Conservation (phyloP, 768 basidiomycete genomes). For the Suillus plorans region DNA sequence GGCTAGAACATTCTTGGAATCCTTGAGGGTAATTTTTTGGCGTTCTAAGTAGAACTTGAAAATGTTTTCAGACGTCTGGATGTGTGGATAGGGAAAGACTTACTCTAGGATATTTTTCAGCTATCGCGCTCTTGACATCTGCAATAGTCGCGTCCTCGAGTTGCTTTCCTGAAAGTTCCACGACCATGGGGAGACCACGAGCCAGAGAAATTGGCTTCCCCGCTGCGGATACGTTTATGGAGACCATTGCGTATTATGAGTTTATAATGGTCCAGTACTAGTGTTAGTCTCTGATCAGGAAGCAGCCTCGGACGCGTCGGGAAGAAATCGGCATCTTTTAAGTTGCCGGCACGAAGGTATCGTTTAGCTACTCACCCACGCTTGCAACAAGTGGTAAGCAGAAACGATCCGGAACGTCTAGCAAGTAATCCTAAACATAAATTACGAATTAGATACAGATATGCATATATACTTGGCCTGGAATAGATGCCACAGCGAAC, state of each 20-base stretch:
- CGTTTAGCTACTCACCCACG: too few relatives aligned
- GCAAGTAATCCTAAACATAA: too few relatives aligned
- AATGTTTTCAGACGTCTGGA: conserved; percentile 4
- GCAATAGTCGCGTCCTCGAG: conserved; percentile 53
- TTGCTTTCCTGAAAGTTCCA: conserved; percentile 48
- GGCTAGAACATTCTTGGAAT: conserved; percentile 57
- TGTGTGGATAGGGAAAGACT: conserved; percentile 14
- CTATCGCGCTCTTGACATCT: conserved; percentile 69
- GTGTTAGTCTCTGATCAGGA: neutral
- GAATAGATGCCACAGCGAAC: too few relatives aligned
- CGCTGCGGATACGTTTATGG: conserved; percentile 52
- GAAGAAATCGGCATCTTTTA: too few relatives aligned
- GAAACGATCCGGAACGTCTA: too few relatives aligned
- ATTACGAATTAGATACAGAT: too few relatives aligned
- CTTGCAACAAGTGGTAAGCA: too few relatives aligned
- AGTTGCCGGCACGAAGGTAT: too few relatives aligned
- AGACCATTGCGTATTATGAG: conserved; percentile 39
- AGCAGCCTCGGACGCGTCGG: too few relatives aligned
- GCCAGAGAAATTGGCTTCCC: conserved; percentile 48
- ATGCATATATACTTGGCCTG: too few relatives aligned
- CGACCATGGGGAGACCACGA: conserved; percentile 47
- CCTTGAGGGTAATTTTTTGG: conserved; percentile 70
- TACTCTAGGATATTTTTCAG: conserved; percentile 53
- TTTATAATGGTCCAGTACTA: neutral
- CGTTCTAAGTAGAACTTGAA: conserved; percentile 67